phyloP scores from a whole-genome alignment of 768 basidiomycete species.

The Boletus bicolor region DNA sequence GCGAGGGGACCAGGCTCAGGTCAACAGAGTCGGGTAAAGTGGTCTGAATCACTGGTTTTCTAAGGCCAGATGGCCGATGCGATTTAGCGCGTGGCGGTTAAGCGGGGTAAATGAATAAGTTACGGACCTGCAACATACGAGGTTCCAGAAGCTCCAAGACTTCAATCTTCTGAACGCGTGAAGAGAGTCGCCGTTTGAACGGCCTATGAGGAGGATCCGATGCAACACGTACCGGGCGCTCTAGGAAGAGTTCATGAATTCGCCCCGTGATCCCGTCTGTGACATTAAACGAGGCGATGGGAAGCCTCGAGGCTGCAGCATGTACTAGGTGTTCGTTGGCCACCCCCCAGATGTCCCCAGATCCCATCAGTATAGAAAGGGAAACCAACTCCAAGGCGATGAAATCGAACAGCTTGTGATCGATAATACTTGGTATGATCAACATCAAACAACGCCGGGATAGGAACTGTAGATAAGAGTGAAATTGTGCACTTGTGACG shows the following conservation, averaged over 20 bases:
- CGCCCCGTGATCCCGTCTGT: neutral
- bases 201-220: constrained; percentile 2
- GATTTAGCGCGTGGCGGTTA: neutral
- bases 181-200: neutral
- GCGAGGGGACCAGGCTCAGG: neutral
- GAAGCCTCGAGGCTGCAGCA: constrained; percentile 14
- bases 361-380: neutral
- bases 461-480: constrained; percentile 13
- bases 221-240: constrained; percentile 1
- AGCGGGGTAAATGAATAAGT: neutral
- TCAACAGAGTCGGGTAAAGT: neutral
- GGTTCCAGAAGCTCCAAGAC: neutral
- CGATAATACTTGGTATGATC: neutral
- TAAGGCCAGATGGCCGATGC: neutral
- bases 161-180: neutral
- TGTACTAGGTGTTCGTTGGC: neutral
- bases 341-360: neutral
- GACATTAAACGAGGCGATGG: neutral
- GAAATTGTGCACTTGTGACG: neutral
- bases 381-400: neutral
- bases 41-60: neutral
- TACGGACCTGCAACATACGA: neutral
- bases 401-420: neutral
- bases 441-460: neutral
- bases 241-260: neutral